Percentiles rank a stretch among this genome's conserved stretches.
Conservation (phyloP, 2,329 filamentous ascomycete species). For the Aspergillus thermomutatus region DNA sequence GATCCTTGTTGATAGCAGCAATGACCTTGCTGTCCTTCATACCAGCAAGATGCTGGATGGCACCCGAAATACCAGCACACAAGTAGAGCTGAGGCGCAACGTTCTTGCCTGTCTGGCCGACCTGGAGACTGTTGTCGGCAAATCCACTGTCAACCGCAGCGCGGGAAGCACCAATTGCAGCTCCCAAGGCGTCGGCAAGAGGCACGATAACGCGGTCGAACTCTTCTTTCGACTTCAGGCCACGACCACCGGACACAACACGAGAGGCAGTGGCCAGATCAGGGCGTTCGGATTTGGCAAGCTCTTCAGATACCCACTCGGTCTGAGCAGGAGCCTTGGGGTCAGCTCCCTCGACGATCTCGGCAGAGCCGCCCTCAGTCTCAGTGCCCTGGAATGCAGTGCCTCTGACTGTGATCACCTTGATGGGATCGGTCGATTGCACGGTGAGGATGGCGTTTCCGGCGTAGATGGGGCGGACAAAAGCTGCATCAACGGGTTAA, state of each 20-base stretch:
- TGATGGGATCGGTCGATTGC: slow-evolving; percentile 79
- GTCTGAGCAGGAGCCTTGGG: slow-evolving; percentile 70
- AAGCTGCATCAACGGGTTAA: slow-evolving; percentile 51
- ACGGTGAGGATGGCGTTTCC: slow-evolving; percentile 97
- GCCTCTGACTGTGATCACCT: slow-evolving; percentile 87
- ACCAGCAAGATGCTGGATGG: slow-evolving; percentile 95
- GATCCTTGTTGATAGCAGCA: slow-evolving; percentile 96
- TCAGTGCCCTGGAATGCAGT: slow-evolving; percentile 82
- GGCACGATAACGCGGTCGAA: slow-evolving; percentile 92
- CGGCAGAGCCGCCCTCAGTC: slow-evolving; percentile 67
- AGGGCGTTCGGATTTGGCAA: slow-evolving; percentile 89
- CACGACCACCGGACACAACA: slow-evolving; percentile 91
- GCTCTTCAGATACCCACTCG: slow-evolving; percentile 91
- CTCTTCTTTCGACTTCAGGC: slow-evolving; percentile 95
- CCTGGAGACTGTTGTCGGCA: slow-evolving; percentile 96
- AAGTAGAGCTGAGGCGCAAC: slow-evolving; percentile 95
- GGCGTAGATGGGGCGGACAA: slow-evolving; percentile 94
- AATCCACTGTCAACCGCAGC: slow-evolving; percentile 97
- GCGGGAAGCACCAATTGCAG: slow-evolving; percentile 91
- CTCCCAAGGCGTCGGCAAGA: slow-evolving; percentile 85
- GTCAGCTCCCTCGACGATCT: slow-evolving; percentile 77
- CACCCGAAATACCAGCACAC: slow-evolving; percentile 91
- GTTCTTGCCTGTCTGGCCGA: slow-evolving; percentile 98
- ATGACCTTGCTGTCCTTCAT: slow-evolving; percentile 99
- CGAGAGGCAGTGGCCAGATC: slow-evolving; percentile 85